Base-by-base conservation (phyloP, 495 filamentous ascomycete genomes). In the Staphylotrichum tortipilum region DNA sequence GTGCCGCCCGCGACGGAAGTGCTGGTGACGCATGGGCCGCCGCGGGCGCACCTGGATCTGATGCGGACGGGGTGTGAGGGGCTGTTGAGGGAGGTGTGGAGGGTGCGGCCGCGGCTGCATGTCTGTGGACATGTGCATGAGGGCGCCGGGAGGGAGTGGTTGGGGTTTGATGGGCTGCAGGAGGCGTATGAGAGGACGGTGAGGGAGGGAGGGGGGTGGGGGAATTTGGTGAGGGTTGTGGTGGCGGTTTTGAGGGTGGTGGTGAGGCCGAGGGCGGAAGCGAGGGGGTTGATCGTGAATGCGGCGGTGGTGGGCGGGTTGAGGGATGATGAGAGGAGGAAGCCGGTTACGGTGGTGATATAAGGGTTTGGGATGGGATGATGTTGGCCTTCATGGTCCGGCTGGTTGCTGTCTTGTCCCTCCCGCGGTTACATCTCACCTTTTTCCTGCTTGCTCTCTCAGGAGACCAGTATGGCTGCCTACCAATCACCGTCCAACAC, bases 81-180 rank as follows among this genome's bases (percentile, higher is more conserved):
- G 35, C 72, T 91, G 21, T 67, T 85, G n/a, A 62, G 71, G n/a
- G 83, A 85, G 54, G 50, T 82, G 24, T 85, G 83, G 81, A 74
- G 78, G 26, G 73, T 85, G 4, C 76, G 76, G 23, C 86, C 86
- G 7, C 55, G 56, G 18, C 60, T 89, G n/a, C 85, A 89, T 62
- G 78, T 89, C 48, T 89, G 85, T 60, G 86, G 85, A 9, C 86
- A 91, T 61, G 70, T 89, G 19, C 86, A 89, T 59, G 76, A 68
- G 42, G 71, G 68, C 3, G 53, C 63, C 24, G 75, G 75, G 1
- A 71, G 63, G 7, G 66, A 76, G 54, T 54, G 53, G 57, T 9
- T 56, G 36, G 42, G 40, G 10, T 62, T 60, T 33, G 57, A 60
- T 41, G 37, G 21, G 26, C 17, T 65, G 48, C 62, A 60, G n/a